Base-by-base conservation (phyloP, 2,329 filamentous ascomycete genomes). In the Aureobasidium zeae region DNA sequence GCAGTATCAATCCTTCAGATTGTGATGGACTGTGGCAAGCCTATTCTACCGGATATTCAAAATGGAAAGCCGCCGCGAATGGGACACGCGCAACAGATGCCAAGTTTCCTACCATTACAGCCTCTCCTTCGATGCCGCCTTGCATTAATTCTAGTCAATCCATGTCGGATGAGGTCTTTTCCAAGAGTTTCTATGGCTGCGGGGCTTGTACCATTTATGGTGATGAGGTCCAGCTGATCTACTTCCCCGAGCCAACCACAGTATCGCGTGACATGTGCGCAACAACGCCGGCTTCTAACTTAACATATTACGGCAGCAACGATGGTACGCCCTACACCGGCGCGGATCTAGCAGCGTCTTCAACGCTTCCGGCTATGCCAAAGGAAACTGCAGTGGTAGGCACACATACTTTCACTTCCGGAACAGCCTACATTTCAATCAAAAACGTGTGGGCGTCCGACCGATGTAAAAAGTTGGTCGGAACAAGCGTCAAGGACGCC, bases 181-280 rank as follows among this genome's bases (percentile, higher is more conserved):
- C 32, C 5, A 48, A 46, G 8, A 42, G 44, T 8, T 45, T 57
- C 15, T 52, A 51, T 26, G 55, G 53, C 7, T 59, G 57, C 36
- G 56, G 56, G 4, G 30, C 35, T n/a, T 59, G 57, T 32, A 59
- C 56, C 5, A 57, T 59, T 9, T 57, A 51, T 31, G 56, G 57
- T n/a, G 24, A 52, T 13, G 53, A 52, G 6, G 57, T 59, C 1
- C 48, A 55, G 31, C 48, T 59, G 13, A 49, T 59, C 2, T 59
- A 55, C 47, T 59, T 56, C 29, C 56, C 56, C 2, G 39, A 45
- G 7, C 49, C 53, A 5, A 53, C 52, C 2, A 52, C 51, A 4
- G 48, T 46, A 16, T 52, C 51, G 7, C 47, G 55, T 20, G 53
- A 59, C 26, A 53, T 57, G 48, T 59, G 55, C 35, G 56, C 56